Evolutionary conservation across 2,329 filamentous ascomycete species (phyloP).

Genomic region (Colletotrichum cuscutae): DNA sequence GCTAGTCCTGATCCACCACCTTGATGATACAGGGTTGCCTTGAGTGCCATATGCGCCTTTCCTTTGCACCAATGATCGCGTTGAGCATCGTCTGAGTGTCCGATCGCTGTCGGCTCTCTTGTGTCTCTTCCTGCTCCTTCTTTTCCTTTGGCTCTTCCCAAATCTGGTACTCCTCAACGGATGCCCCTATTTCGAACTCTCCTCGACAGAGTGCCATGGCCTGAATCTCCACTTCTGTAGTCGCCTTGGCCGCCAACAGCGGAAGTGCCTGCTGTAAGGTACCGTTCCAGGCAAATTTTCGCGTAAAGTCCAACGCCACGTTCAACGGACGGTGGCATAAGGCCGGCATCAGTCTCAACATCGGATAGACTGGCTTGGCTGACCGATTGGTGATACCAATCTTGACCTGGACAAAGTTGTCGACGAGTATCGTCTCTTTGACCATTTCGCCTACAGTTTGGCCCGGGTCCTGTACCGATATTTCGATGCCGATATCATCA

Average conservation of each 20-base stretch:
- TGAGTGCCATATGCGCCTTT: constrained; percentile 73
- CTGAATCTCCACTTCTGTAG: constrained; percentile 72
- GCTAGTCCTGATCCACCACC: constrained; percentile 57
- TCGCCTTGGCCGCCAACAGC: constrained; percentile 66
- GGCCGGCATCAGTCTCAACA: constrained; percentile 81
- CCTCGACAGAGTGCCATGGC: constrained; percentile 82
- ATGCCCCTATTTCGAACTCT: constrained; percentile 83
- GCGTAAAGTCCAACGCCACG: constrained; percentile 82
- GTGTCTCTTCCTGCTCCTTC: constrained; percentile 42
- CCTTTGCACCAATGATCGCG: constrained; percentile 65
- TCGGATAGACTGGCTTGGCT: constrained; percentile 71
- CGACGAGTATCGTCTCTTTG: constrained; percentile 51
- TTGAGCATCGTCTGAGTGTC: constrained; percentile 69
- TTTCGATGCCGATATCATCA: constrained; percentile 78
- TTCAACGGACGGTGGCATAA: constrained; percentile 78
- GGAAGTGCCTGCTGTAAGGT: constrained; percentile 81
- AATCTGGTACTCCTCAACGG: constrained; percentile 81
- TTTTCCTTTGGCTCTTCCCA: constrained; percentile 48
- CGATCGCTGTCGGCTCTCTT: constrained; percentile 52
- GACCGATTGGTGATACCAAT: constrained; percentile 83
- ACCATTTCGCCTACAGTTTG: constrained; percentile 11
- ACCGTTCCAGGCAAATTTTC: constrained; percentile 87
- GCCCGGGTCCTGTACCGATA: constrained; percentile 59
- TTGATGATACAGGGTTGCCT: constrained; percentile 65
- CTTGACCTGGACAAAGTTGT: constrained; percentile 75